Evolutionary conservation across 2,329 filamentous ascomycete species (phyloP), one percentile per base, ranked within the genome.

Genomic region (Knufia fluminis): DNA sequence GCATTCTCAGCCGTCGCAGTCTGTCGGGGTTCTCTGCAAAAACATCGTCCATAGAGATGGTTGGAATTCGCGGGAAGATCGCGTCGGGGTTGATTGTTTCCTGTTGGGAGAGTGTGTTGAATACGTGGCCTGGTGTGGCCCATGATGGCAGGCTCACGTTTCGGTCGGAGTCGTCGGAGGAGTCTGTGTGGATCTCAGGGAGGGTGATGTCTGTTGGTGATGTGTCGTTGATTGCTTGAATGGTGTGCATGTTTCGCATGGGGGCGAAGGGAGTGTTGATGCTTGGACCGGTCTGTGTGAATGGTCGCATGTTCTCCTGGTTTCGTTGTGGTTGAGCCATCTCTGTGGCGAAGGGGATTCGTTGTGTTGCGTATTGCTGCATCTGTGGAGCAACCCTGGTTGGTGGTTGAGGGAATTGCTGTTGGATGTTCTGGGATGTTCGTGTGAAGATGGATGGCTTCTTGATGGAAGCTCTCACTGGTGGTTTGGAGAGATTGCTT

Each of bases 11-110:
- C 62, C 88, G 86, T 72, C 86, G 86, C 66, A 86, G 81, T 56
- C 85, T 74, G 49, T 91, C 88, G 66, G 89, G 89, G 67, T 85
- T 90, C 66, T 89, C 87, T 20, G 57, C 50, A 69, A 98, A 98
- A 26, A 96, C 89, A 64, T 97, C 90, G 61, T 98, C 94, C 83
- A 98, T 92, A 61, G 88, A 87, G 56, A 98, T 74, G 10, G 89
- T 86, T 9, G 79, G 83, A 20, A 94, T 88, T 0, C 87, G 86
- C 0, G 92, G 92, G 62, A 98, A 98, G 47, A 98, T 86, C 32
- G 78, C 72, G 61, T 86, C 80, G 0, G 89, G 87, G 60, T 98
- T 89, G 58, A 92, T 64, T 8, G 24, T 19, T 66, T 98, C 90
- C 64, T 98, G 94, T 44, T 80, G 75, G 51, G 83, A 77, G 22